A percentile compares a stretch with the other conserved stretches of the same genome.
Conservation (phyloP, 1,139 yeast species). For the Groenewaldozyma auringiensis region DNA sequence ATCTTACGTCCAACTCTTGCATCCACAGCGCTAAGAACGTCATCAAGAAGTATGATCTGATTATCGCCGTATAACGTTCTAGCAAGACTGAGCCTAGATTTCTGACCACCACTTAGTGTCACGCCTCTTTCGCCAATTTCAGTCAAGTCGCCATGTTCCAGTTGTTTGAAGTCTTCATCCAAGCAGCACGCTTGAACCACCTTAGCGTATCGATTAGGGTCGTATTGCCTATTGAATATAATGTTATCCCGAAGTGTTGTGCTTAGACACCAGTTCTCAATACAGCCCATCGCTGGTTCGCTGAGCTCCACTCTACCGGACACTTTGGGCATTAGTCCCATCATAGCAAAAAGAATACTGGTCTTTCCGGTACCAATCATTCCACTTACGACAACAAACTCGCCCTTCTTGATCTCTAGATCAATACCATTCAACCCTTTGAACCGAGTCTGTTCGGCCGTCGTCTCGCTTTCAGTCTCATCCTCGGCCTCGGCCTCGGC, state of each 20-base stretch:
- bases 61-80: slow-evolving; percentile 60
- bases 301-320: slow-evolving; percentile 40
- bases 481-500: not conserved
- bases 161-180: slow-evolving; percentile 46
- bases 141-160: slow-evolving; percentile 67
- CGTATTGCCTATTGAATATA: slow-evolving; percentile 48
- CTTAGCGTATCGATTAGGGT: slow-evolving; percentile 40
- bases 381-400: slow-evolving; percentile 55
- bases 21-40: slow-evolving; percentile 73
- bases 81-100: slow-evolving; percentile 66
- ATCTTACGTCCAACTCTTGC: slow-evolving; percentile 71
- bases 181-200: slow-evolving; percentile 51
- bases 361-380: slow-evolving; percentile 62
- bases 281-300: slow-evolving; percentile 17
- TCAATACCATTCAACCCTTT: slow-evolving; percentile 34
- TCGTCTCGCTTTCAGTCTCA: not conserved
- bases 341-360: slow-evolving; percentile 48
- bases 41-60: slow-evolving; percentile 60
- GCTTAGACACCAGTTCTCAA: slow-evolving; percentile 53
- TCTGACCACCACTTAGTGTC: slow-evolving; percentile 76
- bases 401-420: slow-evolving; percentile 42
- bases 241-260: slow-evolving; percentile 61
- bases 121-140: slow-evolving; percentile 80
- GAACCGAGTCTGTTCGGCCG: not conserved
- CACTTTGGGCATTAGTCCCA: slow-evolving; percentile 47